Base-by-base conservation (phyloP, 1,284 basidiomycete species). In the Naganishia cerealis region DNA sequence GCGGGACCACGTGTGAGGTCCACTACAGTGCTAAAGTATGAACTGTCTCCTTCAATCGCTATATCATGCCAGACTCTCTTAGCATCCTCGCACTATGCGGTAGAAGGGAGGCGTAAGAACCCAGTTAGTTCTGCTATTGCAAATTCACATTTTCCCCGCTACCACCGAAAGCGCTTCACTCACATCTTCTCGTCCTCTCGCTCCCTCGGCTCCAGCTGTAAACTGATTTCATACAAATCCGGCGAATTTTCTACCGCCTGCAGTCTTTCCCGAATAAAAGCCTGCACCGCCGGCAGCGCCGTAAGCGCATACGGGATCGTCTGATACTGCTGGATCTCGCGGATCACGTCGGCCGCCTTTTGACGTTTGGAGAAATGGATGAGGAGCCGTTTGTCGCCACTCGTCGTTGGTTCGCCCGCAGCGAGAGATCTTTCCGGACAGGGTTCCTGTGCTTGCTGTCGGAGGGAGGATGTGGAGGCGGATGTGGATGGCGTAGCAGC, bases 341-440 rank as follows among this genome's bases (percentile, higher is more conserved):
- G 87, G 73, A 99, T 92, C 72, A 98, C 90, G 76, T 97, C 94
- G 10, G 93, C 93, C 0, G 92, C 89, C 79, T 92, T 92, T 75
- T 91, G 88, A 10, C 94, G 88, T 81, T 99, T 99, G 77, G 89
- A 88, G 82, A 99, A 99, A 81, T 99, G 98, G 82, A 99, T 89
- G 72, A 97, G 84, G 39, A 74, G 75, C 40, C 52, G 21, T 57
- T 21, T 33, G 46, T 66, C 39, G 52, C 38, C 16, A 36, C 21
- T 16, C 55, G 57, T 42, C 46, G 21, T 50, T 38, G 55, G n/a
- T 53, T 48, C 42, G n/a, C 67, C 70, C 1, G 71, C 63, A 21
- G 55, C 58, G 5, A 55, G 52, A 39, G 54, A 42, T 21, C 68
- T 50, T 6, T 67, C 54, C 8, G 70, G 46, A 42, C 66, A 57